These are phyloP conservation scores for Bipolaris sorokiniana DNA, from an alignment of 2,329 filamentous ascomycete genomes.

Conservation along the genomic window DNA sequence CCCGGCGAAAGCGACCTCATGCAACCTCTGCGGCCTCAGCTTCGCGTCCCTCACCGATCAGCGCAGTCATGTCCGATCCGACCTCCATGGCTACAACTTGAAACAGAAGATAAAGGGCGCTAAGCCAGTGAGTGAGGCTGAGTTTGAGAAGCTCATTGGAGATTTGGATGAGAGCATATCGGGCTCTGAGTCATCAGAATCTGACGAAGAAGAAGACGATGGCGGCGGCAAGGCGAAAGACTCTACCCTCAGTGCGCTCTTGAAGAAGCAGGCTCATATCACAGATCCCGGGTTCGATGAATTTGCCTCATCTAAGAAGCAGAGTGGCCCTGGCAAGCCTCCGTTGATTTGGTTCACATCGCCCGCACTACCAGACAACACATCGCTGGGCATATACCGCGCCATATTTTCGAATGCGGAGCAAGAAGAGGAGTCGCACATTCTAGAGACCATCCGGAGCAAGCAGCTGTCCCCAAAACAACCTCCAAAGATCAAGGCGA, in stretches of 20 bases:
- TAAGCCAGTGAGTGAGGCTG: constrained; percentile 73
- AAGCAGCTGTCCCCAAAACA: constrained; percentile 76
- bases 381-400: constrained; percentile 83
- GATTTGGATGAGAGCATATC: constrained; percentile 91
- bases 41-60: constrained; percentile 81
- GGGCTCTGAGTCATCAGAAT: constrained; percentile 77
- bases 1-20: constrained; percentile 70
- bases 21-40: constrained; percentile 76
- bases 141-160: constrained; percentile 86
- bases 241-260: constrained; percentile 73
- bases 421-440: constrained; percentile 64
- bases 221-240: constrained; percentile 62
- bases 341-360: constrained; percentile 88
- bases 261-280: constrained; percentile 83
- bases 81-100: constrained; percentile 91
- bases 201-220: constrained; percentile 73
- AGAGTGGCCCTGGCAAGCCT: constrained; percentile 66
- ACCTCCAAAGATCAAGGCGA: constrained; percentile 54
- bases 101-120: constrained; percentile 85
- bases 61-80: constrained; percentile 83
- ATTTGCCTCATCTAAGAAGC: constrained; percentile 56
- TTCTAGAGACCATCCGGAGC: constrained; percentile 71
- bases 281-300: constrained; percentile 62
- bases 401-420: constrained; percentile 78
- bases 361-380: constrained; percentile 74